Base-by-base conservation (phyloP, 2,329 filamentous ascomycete species). In the Xylaria sp. region DNA sequence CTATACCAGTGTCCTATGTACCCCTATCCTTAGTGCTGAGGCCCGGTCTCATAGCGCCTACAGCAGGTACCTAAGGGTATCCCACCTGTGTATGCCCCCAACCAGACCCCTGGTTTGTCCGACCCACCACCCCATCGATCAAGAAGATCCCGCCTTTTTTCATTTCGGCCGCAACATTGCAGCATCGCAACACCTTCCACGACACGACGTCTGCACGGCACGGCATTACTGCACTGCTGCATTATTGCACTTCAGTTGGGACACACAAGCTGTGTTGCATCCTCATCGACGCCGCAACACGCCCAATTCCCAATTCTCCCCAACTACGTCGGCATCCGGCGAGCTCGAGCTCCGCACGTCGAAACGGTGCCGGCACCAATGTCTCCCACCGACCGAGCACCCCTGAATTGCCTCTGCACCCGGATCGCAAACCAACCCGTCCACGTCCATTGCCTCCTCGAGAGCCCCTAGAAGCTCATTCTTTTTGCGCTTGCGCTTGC, bases 331-430 rank as follows among this genome's bases (percentile, higher is more conserved):
- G 56, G 57, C 65, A 44, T 46, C 53, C 46, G 40, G 31, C 26
- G 13, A 51, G 36, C 36, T 33, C 31, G 10, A 36, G 48, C 48
- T 7, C 36, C 31, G 33, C 26, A 26, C 44, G 44, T 38, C 42
- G 60, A 33, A 33, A 71, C 74, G 66, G 73, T 76, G 73, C 65
- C 68, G 70, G 70, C 69, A 65, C 74, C 75, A 74, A 77, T 77
- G 75, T 75, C 75, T 73, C 72, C 67, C 72, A 73, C 64, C 69
- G 66, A 59, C 68, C 68, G 69, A 67, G 65, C 69, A 72, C 71
- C 72, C 66, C 71, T 74, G 73, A 77, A 72, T 73, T 73, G 72
- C 74, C 71, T 74, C 71, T 75, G 71, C 65, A 65, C 67, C 70
- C 67, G 59, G 71, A 66, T 72, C 71, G 69, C 72, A 71, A 71